Evolutionary conservation across 306 rosid species (phyloP).

Genomic region (Cicer yamashitae): DNA sequence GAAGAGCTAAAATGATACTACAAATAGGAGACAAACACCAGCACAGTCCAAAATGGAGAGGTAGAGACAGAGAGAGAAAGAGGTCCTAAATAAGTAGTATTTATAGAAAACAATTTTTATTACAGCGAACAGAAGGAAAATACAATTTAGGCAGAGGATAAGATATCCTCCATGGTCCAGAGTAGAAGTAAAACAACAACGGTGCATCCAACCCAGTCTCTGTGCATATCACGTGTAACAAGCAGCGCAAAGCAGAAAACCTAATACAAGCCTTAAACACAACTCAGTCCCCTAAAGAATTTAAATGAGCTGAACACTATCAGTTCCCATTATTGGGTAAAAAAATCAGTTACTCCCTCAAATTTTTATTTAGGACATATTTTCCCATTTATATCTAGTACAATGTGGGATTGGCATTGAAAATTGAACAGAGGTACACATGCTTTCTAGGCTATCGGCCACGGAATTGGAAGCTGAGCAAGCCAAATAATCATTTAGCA

Average conservation of each 20-base stretch:
- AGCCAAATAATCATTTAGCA: slow-evolving; percentile 6
- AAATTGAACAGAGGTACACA: slow-evolving; percentile 21
- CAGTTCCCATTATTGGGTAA: slow-evolving; percentile 6
- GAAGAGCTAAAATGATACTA: slow-evolving; percentile 9
- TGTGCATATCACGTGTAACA: neutral
- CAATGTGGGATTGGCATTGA: neutral
- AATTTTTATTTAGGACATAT: neutral
- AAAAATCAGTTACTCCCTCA: slow-evolving; percentile 10
- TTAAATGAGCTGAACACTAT: slow-evolving; percentile 25
- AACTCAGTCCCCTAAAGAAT: neutral
- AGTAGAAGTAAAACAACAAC: slow-evolving; percentile 18
- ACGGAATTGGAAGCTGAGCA: slow-evolving; percentile 3
- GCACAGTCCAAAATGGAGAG: neutral
- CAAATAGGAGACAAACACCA: neutral
- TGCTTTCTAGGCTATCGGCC: slow-evolving; percentile 10
- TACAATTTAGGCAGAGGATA: neutral
- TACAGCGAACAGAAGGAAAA: neutral
- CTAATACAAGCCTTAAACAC: slow-evolving; percentile 5
- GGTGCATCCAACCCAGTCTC: slow-evolving; percentile 6
- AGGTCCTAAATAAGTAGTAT: neutral
- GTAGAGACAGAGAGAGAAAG: neutral
- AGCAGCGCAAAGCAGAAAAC: neutral
- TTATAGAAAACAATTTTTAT: neutral
- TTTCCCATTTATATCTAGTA: neutral
- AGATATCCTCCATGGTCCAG: slow-evolving; percentile 24